Evolutionary conservation across 352 stramenopile species (phyloP).

Genomic region (Thalassiosira hispida): DNA sequence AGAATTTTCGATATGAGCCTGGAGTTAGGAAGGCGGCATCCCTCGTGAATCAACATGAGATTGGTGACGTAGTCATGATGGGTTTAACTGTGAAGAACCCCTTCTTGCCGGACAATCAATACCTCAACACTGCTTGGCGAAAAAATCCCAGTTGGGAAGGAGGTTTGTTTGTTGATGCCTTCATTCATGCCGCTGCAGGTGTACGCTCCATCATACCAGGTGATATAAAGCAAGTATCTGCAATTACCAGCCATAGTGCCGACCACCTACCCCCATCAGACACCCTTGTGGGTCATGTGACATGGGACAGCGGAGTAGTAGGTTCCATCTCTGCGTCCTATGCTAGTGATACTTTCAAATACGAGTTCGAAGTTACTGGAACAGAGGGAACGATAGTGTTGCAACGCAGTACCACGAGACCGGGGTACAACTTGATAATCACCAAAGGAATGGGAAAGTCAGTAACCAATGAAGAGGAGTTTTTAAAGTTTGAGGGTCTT

Average conservation of each 20-base stretch:
- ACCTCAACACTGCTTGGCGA: conserved; percentile 15
- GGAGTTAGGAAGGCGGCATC: neutral
- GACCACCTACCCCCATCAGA: conserved; percentile 8
- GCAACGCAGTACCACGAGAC: neutral
- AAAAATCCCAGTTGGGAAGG: conserved; percentile 10
- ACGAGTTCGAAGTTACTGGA: conserved; percentile 23
- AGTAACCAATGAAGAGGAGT: conserved; percentile 11
- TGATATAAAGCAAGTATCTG: neutral
- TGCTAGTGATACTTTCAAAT: neutral
- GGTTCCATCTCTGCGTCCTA: conserved; percentile 9
- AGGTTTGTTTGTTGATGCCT: conserved; percentile 21
- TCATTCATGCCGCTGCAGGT: conserved; percentile 7
- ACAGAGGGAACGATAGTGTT: conserved; percentile 1
- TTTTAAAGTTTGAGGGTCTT: conserved; percentile 7
- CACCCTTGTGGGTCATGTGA: conserved; percentile 8
- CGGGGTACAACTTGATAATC: conserved; percentile 8
- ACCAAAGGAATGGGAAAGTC: neutral
- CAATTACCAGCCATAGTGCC: too few relatives aligned
- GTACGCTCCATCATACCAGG: conserved; percentile 4
- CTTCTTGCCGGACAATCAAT: neutral
- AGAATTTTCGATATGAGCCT: conserved; percentile 29
- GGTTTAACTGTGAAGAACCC: neutral
- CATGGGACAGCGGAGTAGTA: neutral
- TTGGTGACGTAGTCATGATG: neutral
- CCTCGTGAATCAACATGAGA: neutral